Percentiles rank a stretch among this genome's conserved stretches.
phyloP scores from a whole-genome alignment of 495 filamentous ascomycete species.

The Aspergillus asperescens region DNA sequence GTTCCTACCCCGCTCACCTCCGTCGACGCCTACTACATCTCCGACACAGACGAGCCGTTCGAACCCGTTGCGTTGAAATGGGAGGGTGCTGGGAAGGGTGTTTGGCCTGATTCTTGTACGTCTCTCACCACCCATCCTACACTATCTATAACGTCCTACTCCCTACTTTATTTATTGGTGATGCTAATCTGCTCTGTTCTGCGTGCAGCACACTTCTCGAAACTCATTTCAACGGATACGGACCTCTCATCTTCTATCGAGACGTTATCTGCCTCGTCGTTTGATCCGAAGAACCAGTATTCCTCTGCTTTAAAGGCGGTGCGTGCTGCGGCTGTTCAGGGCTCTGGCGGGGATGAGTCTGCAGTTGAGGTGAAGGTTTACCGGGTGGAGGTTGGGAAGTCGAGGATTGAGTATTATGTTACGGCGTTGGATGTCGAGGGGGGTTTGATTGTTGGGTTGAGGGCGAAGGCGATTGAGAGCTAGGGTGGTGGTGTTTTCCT shows the following conservation, averaged over 20 bases:
- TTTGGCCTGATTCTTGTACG: conserved; percentile 59
- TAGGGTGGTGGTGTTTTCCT: conserved; percentile 22
- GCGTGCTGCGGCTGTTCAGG: conserved; percentile 29
- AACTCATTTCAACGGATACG: conserved; percentile 31
- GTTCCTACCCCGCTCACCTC: conserved; percentile 55
- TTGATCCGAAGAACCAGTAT: conserved; percentile 41
- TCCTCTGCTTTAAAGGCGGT: conserved; percentile 27
- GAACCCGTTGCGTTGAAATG: conserved; percentile 64
- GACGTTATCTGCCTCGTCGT: conserved; percentile 32
- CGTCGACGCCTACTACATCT: conserved; percentile 62
- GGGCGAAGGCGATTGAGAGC: conserved; percentile 70
- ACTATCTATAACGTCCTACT: background rate
- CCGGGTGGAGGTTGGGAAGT: conserved; percentile 52
- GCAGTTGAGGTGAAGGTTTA: conserved; percentile 72
- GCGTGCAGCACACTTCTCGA: conserved; percentile 33
- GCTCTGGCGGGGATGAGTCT: conserved; percentile 26
- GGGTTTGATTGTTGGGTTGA: conserved; percentile 64
- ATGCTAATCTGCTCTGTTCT: background rate
- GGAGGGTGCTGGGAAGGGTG: conserved; percentile 46
- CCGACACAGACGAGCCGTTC: conserved; percentile 82
- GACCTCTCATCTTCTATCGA: conserved; percentile 32
- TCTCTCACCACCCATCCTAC: conserved; percentile 16
- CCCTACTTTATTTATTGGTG: background rate
- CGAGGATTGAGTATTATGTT: conserved; percentile 72
- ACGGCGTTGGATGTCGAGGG: conserved; percentile 52